Conservation (phyloP, 169 alveolate genomes). For the Plasmodium blacklocki region DNA sequence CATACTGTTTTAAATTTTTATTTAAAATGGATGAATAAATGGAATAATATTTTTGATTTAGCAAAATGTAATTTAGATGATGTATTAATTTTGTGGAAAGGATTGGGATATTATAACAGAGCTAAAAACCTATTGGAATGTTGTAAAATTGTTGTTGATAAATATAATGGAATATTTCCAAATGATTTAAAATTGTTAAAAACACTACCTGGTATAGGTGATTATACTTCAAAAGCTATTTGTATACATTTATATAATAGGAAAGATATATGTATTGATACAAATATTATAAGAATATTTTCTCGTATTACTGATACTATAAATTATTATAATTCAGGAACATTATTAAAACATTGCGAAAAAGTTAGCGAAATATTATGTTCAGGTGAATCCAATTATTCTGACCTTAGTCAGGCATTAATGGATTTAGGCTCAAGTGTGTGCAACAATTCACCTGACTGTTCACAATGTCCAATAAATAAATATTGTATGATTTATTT, state of each 20-base stretch:
- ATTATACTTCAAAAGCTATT: constrained; percentile 81
- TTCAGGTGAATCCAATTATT: constrained; percentile 32
- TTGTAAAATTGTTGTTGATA: constrained; percentile 65
- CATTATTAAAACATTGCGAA: constrained; percentile 61
- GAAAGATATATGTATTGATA: constrained; percentile 79
- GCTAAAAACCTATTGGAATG: constrained; percentile 78
- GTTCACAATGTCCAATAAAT: constrained; percentile 76
- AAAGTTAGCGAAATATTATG: constrained; percentile 46
- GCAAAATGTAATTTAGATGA: constrained; percentile 75
- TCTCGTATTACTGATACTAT: constrained; percentile 76
- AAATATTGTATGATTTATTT: constrained; percentile 62
- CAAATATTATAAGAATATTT: constrained; percentile 77
- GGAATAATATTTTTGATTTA: constrained; percentile 67
- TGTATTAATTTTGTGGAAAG: constrained; percentile 74
- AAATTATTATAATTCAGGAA: constrained; percentile 49
- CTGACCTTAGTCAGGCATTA: constrained; percentile 77
- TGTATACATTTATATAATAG: constrained; percentile 65
- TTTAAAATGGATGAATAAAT: constrained; percentile 78
- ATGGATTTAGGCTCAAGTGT: constrained; percentile 83
- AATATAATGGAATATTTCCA: constrained; percentile 75
- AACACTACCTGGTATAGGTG: constrained; percentile 82
- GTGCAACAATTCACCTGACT: constrained; percentile 77
- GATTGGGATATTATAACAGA: constrained; percentile 80
- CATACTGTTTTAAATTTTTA: constrained; percentile 76
- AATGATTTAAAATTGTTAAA: constrained; percentile 46